Conservation (phyloP, 1,284 basidiomycete species). For the Bjerkandera adusta region DNA sequence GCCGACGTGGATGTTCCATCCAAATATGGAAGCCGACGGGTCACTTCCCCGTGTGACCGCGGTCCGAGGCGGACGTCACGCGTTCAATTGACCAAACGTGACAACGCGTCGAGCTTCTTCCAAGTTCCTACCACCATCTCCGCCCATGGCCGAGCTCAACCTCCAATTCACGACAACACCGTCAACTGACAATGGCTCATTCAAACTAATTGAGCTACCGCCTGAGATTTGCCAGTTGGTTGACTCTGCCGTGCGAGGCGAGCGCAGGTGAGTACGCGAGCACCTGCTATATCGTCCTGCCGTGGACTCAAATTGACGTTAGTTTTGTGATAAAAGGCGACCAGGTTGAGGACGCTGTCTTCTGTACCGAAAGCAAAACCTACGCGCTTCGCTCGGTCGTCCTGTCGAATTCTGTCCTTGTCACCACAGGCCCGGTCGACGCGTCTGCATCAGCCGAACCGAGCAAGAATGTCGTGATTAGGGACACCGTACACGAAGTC, state of each 20-base stretch:
- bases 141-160: slow-evolving; percentile 25
- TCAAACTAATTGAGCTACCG: slow-evolving; percentile 68
- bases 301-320: slow-evolving; percentile 7
- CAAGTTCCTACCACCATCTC: no score
- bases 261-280: slow-evolving; percentile 16
- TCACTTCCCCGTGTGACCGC: no score
- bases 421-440: slow-evolving; percentile 57
- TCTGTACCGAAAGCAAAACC: slow-evolving; percentile 80
- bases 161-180: slow-evolving; percentile 53
- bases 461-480: slow-evolving; percentile 49
- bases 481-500: slow-evolving; percentile 73
- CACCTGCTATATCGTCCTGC: slow-evolving; percentile 12
- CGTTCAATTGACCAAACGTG: no score
- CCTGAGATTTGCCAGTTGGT: slow-evolving; percentile 53
- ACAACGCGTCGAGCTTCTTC: no score
- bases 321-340: slow-evolving; percentile 82
- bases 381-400: slow-evolving; percentile 79
- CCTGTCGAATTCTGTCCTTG: slow-evolving; percentile 82
- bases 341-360: slow-evolving; percentile 79
- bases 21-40: no score
- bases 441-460: slow-evolving; percentile 27
- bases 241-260: slow-evolving; percentile 23
- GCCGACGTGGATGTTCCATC: no score
- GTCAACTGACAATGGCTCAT: slow-evolving; percentile 45
- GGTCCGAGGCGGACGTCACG: no score